A percentile compares a stretch with the other conserved stretches of the same genome.
Evolutionary conservation across 1,284 basidiomycete genomes (phyloP).

Genomic region (Puccinia novopanici): DNA sequence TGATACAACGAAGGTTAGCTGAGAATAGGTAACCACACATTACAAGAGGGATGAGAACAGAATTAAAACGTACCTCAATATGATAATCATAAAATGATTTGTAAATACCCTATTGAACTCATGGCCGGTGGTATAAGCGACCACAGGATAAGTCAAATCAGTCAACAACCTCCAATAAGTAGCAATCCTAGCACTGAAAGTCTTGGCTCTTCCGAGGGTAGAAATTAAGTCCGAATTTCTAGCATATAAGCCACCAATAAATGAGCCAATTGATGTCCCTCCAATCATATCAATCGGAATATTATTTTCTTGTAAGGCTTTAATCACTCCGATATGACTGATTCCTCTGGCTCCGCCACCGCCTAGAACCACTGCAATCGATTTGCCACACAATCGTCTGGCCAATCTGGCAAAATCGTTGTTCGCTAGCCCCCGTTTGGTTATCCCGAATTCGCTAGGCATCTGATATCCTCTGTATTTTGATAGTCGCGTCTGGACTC

Average conservation of each 20-base stretch:
- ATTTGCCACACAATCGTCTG: conserved; percentile 84
- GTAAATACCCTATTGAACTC: conserved; percentile 55
- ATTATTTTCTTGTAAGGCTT: conserved; percentile 84
- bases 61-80: conserved; percentile 37
- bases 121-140: conserved; percentile 91
- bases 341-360: conserved; percentile 94
- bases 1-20: conserved; percentile 55
- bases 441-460: conserved; percentile 63
- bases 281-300: conserved; percentile 89
- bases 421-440: conserved; percentile 32
- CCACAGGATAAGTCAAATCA: conserved; percentile 93
- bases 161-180: conserved; percentile 92
- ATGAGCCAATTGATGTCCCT: conserved; percentile 84
- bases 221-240: conserved; percentile 87
- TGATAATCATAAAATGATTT: conserved; percentile 51
- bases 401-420: conserved; percentile 90
- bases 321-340: conserved; percentile 85
- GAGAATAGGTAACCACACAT: not conserved
- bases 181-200: conserved; percentile 85
- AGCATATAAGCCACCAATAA: conserved; percentile 95
- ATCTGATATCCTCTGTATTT: conserved; percentile 72
- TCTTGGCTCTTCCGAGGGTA: conserved; percentile 80
- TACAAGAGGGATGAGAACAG: not conserved
- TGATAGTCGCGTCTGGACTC: conserved; percentile 82
- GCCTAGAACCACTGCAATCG: conserved; percentile 89